These are phyloP conservation scores for Collybiopsis luxurians DNA, from an alignment of 768 basidiomycete genomes.

Conservation along the genomic window DNA sequence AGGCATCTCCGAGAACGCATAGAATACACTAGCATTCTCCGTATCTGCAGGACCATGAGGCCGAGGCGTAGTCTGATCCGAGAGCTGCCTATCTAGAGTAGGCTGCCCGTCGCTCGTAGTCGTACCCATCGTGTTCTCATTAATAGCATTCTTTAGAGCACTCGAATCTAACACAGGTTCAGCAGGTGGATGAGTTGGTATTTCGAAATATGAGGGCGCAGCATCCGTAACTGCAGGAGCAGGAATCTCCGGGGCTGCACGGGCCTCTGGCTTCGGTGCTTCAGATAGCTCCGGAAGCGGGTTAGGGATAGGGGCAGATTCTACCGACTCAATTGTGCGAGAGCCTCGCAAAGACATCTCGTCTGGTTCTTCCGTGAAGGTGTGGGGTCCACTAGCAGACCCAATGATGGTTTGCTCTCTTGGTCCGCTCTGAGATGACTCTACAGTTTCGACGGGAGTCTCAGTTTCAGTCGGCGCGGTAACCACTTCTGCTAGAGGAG, in stretches of 20 bases:
- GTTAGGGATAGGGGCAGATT: background rate
- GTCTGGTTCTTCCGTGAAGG: conserved; percentile 52
- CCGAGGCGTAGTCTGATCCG: conserved; percentile 3
- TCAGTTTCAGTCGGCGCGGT: conserved; percentile 14
- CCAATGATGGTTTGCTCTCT: background rate
- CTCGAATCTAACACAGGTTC: conserved; percentile 16
- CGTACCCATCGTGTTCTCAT: conserved; percentile 1
- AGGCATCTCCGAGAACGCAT: background rate
- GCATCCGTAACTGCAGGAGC: conserved; percentile 16
- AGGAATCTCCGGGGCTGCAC: conserved; percentile 16
- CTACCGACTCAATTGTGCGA: conserved; percentile 2
- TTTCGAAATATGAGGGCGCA: conserved; percentile 12
- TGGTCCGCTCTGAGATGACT: background rate
- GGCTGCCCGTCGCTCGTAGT: background rate
- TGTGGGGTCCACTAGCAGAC: conserved; percentile 31
- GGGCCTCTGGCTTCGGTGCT: conserved; percentile 8
- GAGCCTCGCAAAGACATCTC: conserved; percentile 22
- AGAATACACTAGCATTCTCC: conserved; percentile 1
- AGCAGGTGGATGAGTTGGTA: conserved; percentile 12
- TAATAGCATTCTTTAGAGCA: background rate
- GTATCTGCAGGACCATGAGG: conserved; percentile 6
- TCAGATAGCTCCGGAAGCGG: no score
- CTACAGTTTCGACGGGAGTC: background rate
- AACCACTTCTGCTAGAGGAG: conserved; percentile 38
- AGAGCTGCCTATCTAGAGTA: background rate